Evolutionary conservation across 108 stramenopile genomes (phyloP).

Genomic region (Discostella stelligeroides): DNA sequence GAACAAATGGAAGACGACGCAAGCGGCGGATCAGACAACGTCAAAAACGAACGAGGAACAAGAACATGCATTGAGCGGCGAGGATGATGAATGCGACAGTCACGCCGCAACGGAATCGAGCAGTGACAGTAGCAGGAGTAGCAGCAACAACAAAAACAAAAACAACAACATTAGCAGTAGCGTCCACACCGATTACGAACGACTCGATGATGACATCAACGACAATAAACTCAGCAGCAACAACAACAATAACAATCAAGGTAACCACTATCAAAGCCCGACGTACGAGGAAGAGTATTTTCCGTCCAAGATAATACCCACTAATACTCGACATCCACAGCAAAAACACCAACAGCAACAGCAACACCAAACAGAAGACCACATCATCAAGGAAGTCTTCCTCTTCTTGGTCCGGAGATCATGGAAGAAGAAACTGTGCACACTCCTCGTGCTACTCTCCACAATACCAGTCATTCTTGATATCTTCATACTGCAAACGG

Average conservation of each 20-base stretch:
- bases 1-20: too few relatives aligned
- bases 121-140: too few relatives aligned
- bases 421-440: conserved; percentile 36
- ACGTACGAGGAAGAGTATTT: background rate
- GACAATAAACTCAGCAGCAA: too few relatives aligned
- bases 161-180: background rate
- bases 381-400: conserved; percentile 18
- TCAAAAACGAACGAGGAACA: too few relatives aligned
- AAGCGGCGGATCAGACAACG: too few relatives aligned
- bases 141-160: too few relatives aligned
- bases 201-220: background rate
- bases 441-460: conserved; percentile 23
- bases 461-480: conserved; percentile 26
- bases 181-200: background rate
- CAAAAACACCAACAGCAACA: background rate
- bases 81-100: too few relatives aligned
- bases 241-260: too few relatives aligned
- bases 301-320: background rate
- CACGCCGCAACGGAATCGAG: too few relatives aligned
- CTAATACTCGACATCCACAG: background rate
- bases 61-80: too few relatives aligned
- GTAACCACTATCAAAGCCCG: too few relatives aligned
- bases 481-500: conserved; percentile 13
- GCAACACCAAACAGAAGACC: background rate
- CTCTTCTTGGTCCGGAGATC: conserved; percentile 22